Evolutionary conservation across 345 rosid genomes (phyloP), one percentile per base, ranked within the genome.

Genomic region (Lumnitzera littorea): DNA sequence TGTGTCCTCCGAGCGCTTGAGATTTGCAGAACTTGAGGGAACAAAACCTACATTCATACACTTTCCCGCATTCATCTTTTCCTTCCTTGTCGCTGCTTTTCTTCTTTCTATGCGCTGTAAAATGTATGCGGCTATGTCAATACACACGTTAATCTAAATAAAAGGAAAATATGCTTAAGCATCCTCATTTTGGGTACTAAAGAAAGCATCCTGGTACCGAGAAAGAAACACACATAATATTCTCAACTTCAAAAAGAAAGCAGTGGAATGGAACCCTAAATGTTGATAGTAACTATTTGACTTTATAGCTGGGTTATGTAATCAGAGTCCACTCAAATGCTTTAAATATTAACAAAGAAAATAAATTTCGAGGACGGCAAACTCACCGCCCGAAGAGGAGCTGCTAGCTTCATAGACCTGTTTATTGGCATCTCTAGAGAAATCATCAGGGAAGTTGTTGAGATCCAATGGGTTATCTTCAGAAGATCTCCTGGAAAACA

Each of bases 1-100:
- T 95, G 86, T 95, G 99, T 56, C 97, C 99, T 41, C 99, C 99
- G 11, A 95, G 99, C 61, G 99, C 99, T 91, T 95, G 99, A 65
- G 99, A 95, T 81, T 95, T 95, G 87, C 96, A 86, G 78, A 95
- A 95, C 94, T 86, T 91, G 76, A 95, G 99, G 84, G 99, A 88
- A 68, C 99, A 95, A 79, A 95, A 95, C 89, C 99, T 84, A 77
- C 97, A 95, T 76, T 91, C 88, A 48, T 95, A 95, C 78, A 84
- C 88, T 76, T 84, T 89, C 72, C 82, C 91, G 27, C 87, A 72
- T 76, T 88, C 97, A 68, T 94, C 95, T 79, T 87, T 85, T 69
- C 88, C 88, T 66, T 84, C 86, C 80, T 78, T 83, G 16, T 61
- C 81, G 81, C 74, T 84, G 87, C 79, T 77, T 78, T 76, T 81